Percentiles rank a stretch among this genome's conserved stretches.
Evolutionary conservation across 768 basidiomycete genomes (phyloP).

Genomic region (Amanita muscaria): DNA sequence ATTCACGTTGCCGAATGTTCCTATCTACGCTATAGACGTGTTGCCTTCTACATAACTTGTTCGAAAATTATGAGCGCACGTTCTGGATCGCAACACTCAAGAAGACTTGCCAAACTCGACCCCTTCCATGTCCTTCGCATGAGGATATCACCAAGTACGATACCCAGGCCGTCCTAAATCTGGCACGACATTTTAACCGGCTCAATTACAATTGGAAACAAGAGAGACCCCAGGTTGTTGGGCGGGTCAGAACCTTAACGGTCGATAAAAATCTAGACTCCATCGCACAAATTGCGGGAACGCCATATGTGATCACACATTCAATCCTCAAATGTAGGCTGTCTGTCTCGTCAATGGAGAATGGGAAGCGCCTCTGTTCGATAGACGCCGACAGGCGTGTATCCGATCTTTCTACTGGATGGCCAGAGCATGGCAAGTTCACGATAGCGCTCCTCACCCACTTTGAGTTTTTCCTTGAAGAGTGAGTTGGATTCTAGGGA

Average conservation of each 20-base stretch:
- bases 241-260: slow-evolving; percentile 13
- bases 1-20: background rate
- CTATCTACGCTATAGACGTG: background rate
- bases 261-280: slow-evolving; percentile 15
- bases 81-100: slow-evolving; percentile 24
- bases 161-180: slow-evolving; percentile 15
- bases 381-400: slow-evolving; percentile 12
- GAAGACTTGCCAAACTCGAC: slow-evolving; percentile 13
- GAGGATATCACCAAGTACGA: slow-evolving; percentile 18
- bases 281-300: slow-evolving; percentile 23
- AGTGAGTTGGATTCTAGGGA: too few species aligned
- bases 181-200: slow-evolving; percentile 21
- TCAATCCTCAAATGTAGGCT: slow-evolving; percentile 12
- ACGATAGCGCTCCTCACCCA: slow-evolving; percentile 19
- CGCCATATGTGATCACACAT: slow-evolving; percentile 18
- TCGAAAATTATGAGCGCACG: slow-evolving; percentile 10
- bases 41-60: background rate
- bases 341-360: slow-evolving; percentile 14
- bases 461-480: too few species aligned
- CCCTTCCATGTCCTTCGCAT: slow-evolving; percentile 22
- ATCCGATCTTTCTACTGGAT: slow-evolving; percentile 21
- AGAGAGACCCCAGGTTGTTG: slow-evolving; percentile 14
- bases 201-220: slow-evolving; percentile 22
- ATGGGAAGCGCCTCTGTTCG: slow-evolving; percentile 11
- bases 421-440: slow-evolving; percentile 17